phyloP scores from a whole-genome alignment of 495 filamentous ascomycete genomes.

The Tuber borchii region DNA sequence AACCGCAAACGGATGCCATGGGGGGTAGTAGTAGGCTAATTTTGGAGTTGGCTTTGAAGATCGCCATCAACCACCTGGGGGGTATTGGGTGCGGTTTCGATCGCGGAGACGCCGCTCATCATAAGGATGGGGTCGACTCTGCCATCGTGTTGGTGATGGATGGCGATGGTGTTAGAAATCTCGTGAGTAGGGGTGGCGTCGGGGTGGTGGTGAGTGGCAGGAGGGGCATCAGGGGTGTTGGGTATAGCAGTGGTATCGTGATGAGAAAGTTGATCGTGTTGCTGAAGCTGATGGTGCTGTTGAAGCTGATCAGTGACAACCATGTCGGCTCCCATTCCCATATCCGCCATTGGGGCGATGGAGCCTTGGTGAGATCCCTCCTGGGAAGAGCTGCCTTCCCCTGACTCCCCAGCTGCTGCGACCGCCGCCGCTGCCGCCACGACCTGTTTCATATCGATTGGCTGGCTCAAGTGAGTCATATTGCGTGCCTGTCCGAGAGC shows the following conservation, averaged over 20 bases:
- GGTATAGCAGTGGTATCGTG: neutral
- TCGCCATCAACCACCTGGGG: neutral
- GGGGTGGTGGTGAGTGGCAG: neutral
- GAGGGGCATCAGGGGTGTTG: neutral
- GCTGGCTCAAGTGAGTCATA: slow-evolving; percentile 21
- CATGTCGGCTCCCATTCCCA: slow-evolving; percentile 31
- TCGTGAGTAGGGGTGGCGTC: neutral
- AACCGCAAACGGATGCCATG: neutral
- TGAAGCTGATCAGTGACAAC: slow-evolving; percentile 22
- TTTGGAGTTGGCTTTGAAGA: slow-evolving; percentile 1
- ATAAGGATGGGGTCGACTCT: slow-evolving; percentile 25
- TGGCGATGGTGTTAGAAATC: neutral
- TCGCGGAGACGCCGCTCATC: slow-evolving; percentile 1
- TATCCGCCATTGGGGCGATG: slow-evolving; percentile 31
- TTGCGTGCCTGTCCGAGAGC: slow-evolving; percentile 28
- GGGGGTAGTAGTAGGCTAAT: neutral
- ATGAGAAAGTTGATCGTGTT: slow-evolving; percentile 1
- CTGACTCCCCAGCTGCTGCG: slow-evolving; percentile 44
- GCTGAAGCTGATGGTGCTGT: slow-evolving; percentile 17
- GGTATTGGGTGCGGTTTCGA: neutral
- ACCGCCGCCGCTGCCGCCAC: slow-evolving; percentile 26
- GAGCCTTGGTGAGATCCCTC: slow-evolving; percentile 19
- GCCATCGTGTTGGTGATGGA: neutral
- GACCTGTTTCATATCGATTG: slow-evolving; percentile 36
- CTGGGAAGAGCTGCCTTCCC: slow-evolving; percentile 42